Conservation (phyloP, 2,329 filamentous ascomycete species). For the Fusarium sp. region DNA sequence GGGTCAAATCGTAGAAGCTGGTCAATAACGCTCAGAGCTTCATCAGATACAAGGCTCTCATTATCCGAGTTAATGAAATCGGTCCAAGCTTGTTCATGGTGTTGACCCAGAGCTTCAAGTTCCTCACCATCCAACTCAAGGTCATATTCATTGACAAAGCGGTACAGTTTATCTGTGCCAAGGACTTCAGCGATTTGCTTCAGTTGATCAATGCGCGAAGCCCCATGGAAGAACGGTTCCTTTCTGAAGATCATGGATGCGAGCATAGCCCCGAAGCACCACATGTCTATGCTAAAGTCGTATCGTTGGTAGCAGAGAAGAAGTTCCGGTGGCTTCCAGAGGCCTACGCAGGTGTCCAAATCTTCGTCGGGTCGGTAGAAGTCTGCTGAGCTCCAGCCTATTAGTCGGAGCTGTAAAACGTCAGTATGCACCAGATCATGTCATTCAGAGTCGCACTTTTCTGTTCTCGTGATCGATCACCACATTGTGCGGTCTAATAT, state of each 20-base stretch:
- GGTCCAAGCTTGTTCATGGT: conserved; percentile 95
- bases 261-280: conserved; percentile 98
- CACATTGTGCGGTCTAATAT: conserved; percentile 13
- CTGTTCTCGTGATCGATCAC: background rate
- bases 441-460: background rate
- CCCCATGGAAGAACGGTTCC: conserved; percentile 98
- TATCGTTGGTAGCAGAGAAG: conserved; percentile 98
- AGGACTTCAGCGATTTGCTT: conserved; percentile 98
- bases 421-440: accelerated
- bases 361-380: background rate
- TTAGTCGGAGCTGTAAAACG: background rate
- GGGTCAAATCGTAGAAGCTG: conserved; percentile 96
- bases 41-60: conserved; percentile 90
- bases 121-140: conserved; percentile 96
- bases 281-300: conserved; percentile 98
- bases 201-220: conserved; percentile 94
- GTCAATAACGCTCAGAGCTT: conserved; percentile 96
- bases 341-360: background rate
- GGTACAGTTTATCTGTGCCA: conserved; percentile 93
- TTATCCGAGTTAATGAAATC: conserved; percentile 95
- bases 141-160: conserved; percentile 97
- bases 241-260: conserved; percentile 99
- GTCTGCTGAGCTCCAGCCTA: conserved; percentile 15
- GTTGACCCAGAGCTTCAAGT: conserved; percentile 91
- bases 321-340: conserved; percentile 79